A percentile compares a stretch with the other conserved stretches of the same genome.
These are phyloP conservation scores for Bertia moriformis DNA, from an alignment of 2,329 filamentous ascomycete genomes.

Conservation along the genomic window DNA sequence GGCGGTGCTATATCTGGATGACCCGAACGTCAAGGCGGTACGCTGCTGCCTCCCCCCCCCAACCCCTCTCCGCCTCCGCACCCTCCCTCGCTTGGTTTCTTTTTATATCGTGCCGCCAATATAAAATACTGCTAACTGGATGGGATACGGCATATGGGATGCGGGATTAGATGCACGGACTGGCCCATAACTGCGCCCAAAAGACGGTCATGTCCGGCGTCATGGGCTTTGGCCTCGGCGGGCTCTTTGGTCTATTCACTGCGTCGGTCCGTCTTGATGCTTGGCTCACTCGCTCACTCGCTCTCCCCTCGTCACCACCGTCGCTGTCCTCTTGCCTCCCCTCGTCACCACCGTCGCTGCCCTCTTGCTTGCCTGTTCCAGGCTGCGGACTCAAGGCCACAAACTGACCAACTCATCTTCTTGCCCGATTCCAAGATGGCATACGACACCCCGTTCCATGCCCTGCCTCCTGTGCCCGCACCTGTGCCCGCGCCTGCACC, in stretches of 20 bases:
- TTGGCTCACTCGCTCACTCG: neutral
- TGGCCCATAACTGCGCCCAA: constrained; percentile 82
- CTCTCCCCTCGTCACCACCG: neutral
- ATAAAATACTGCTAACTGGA: too few species aligned
- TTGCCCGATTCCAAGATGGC: too few species aligned
- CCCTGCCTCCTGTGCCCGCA: constrained; percentile 20
- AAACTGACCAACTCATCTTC: too few species aligned
- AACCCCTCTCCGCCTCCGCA: neutral
- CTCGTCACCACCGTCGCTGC: constrained; percentile 2
- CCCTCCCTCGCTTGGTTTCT: too few species aligned
- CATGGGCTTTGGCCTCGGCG: constrained; percentile 88
- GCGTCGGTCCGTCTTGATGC: constrained; percentile 69
- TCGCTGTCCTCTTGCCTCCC: neutral
- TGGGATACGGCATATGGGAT: too few species aligned
- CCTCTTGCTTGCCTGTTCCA: neutral
- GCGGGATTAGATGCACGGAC: constrained; percentile 56
- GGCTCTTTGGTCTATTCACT: constrained; percentile 95
- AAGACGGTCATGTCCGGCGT: constrained; percentile 83
- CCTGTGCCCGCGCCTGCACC: too few species aligned
- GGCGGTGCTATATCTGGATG: constrained; percentile 22
- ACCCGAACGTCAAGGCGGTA: constrained; percentile 36
- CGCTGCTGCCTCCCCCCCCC: constrained; percentile 7
- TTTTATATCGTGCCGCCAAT: neutral
- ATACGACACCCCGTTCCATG: constrained; percentile 82
- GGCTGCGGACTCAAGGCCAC: too few species aligned